Conservation (phyloP, 2,329 filamentous ascomycete species). For the Pseudopyrenochaeta lycopersici region DNA sequence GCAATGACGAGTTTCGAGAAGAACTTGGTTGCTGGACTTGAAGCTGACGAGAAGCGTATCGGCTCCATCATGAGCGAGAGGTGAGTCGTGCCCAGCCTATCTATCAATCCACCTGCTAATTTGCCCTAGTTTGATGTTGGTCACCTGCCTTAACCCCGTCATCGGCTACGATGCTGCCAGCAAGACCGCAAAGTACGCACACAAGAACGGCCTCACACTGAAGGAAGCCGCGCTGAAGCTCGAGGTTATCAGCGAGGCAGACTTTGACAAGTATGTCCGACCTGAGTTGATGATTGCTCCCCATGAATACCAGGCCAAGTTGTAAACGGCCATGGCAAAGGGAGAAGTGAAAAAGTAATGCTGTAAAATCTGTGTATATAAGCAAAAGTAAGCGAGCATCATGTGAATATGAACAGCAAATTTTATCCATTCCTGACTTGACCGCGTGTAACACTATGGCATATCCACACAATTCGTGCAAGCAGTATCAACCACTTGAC, state of each 20-base stretch:
- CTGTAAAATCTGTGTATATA: not conserved
- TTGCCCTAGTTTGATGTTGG: constrained; percentile 83
- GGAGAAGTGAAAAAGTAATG: not conserved
- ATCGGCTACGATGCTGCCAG: constrained; percentile 44
- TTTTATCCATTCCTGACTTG: too few species aligned
- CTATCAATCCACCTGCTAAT: constrained; percentile 12
- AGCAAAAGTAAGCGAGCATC: not conserved
- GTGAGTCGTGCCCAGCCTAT: constrained; percentile 60
- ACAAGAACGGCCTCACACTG: constrained; percentile 95
- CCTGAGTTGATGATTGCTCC: constrained; percentile 96
- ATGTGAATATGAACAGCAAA: not conserved
- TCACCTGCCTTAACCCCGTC: constrained; percentile 72
- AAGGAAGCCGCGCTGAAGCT: constrained; percentile 96
- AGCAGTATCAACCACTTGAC: too few species aligned
- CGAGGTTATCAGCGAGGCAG: constrained; percentile 83
- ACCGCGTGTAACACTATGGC: too few species aligned
- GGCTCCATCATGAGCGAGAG: constrained; percentile 90
- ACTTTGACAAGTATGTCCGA: constrained; percentile 88
- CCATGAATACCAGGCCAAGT: constrained; percentile 66
- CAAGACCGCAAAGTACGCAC: constrained; percentile 73
- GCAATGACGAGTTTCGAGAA: constrained; percentile 95
- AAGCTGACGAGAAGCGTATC: constrained; percentile 95
- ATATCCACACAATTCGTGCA: too few species aligned
- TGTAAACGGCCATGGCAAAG: not conserved
- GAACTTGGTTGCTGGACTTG: constrained; percentile 86